Evolutionary conservation across 192 early-diverging fungal genomes (phyloP), one percentile per base, ranked within the genome.

Genomic region (Thamnidium elegans): DNA sequence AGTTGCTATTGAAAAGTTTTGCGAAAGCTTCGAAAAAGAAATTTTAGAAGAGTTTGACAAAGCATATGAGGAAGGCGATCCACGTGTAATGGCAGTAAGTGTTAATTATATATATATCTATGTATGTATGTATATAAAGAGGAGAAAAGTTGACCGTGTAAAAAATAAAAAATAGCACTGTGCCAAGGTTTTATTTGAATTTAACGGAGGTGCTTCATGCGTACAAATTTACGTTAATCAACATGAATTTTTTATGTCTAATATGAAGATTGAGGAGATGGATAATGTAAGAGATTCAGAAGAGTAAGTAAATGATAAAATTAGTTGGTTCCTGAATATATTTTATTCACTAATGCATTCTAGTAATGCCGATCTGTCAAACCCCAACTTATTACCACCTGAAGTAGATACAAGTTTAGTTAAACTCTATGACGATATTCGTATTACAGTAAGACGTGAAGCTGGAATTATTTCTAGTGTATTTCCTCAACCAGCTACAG

Each of bases 181-280:
- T 60, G 96, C 97, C 47, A 89, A 86, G 66, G 84, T 90, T 3
- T 78, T 99, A 54, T 81, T 90, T 50, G 93, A 96, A 44, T 96
- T 99, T 73, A 99, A 99, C 61, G 95, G 97, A 30, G 95, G 97
- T 34, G 87, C 87, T 59, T 96, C 94, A 0, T 94, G 92, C 66
- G 84, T 98, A 21, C 92, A 95, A 67, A 90, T 88, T 26, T 99
- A 96, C 68, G 91, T 99, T 47, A 96, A 96, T 76, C 97, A 98
- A 70, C 95, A 99, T 65, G 90, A 92, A 62, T 96, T 99, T 64
- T 98, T 98, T 60, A 87, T 96, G 65, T 88, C 90, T 42, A 85
- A 86, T 61, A 80, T 89, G 74, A 86, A 90, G 51, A 78, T 82
- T 61, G 79, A 74, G 21, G 84, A 90, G 76, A 67, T 78, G 45